Evolutionary conservation across 768 basidiomycete genomes (phyloP), one percentile per base, ranked within the genome.

Genomic region (Pisolithus marmoratus): DNA sequence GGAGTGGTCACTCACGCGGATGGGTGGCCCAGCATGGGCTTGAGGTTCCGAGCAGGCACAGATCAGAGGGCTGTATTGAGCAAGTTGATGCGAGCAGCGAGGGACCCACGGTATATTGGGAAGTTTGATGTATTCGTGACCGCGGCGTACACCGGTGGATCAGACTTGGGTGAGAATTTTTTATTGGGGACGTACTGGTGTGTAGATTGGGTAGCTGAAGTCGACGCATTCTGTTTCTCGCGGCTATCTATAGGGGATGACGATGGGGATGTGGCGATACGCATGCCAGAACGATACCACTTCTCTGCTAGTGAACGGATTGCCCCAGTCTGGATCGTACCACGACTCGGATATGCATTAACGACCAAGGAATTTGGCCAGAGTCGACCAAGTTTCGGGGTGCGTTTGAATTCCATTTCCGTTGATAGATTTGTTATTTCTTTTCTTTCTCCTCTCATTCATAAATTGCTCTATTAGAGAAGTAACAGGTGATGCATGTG

Each of bases 11-110:
- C 63, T 1, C 88, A 91, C 60, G 77, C 82, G 56, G 93, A 95
- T 54, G 83, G 94, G 38, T 94, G 91, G 92, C 94, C 93, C 11
- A 80, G 85, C 1, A 86, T 91, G 75, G 94, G 94, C 2, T 68
- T 96, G 48, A 80, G 93, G 23, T 92, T 95, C 72, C 63, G 71
- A 17, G 58, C 75, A 1, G 69, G 67, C n/a, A 73, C 77, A 1
- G 87, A 94, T 63, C 69, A 71, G 11, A 71, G 78, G 9, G 70
- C 75, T 38, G 79, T 86, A 54, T 69, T 88, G 27, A 68, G 79
- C 17, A 63, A 74, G 23, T 74, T 94, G 37, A 56, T 75, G 15
- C 69, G 67, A 5, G 82, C 85, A 12, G 75, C 84, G 69, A 45
- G 78, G 4, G 36, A 58, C 24, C 59, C 57, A 23, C 49, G 49